Evolutionary conservation across 495 filamentous ascomycete species (phyloP), one percentile per base, ranked within the genome.

Genomic region (Antarctomyces pellizariae): DNA sequence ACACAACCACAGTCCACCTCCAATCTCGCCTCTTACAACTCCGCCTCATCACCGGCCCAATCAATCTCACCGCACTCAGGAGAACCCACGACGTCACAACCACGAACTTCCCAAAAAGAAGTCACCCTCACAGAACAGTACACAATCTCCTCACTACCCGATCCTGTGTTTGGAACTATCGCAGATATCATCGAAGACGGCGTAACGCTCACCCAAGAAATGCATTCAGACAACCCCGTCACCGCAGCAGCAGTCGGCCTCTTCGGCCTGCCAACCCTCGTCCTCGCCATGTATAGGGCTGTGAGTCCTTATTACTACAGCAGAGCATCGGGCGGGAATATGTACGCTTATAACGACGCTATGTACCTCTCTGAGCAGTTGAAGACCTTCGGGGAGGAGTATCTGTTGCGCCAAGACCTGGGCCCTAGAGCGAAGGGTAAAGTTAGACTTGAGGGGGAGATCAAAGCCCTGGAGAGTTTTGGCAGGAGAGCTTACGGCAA

Each of bases 301-400:
- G 68, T 77, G 2, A 74, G 80, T 3, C 67, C 79, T 2, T 65
- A 69, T 6, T 78, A 76, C 43, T 99, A 99, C 47, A 46, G 57
- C 0, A 37, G 59, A 12, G 55, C 69, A 19, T 46, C 51, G 11
- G 63, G 69, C 14, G 79, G 79, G 3, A 77, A 75, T 39, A 86
- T 92, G 76, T 79, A 73, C 36, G 58, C 92, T 22, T 99, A 95
- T 46, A 95, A 99, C 39, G 86, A 99, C 43, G 67, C 75, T 25
- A 53, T 63, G 14, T 83, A 78, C 38, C 59, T 97, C 2, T 61
- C 77, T 0, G 68, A 75, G 29, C 54, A 60, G 17, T 60, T 95
- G n/a, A 51, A 55, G n/a, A 48, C 64, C 7, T 54, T 78, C 23
- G 37, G 56, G 0, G 42, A 52, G 6, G 44, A 65, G n/a, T 64